phyloP scores from a whole-genome alignment of 129 eudicot species.

The Helianthus tuberosus region DNA sequence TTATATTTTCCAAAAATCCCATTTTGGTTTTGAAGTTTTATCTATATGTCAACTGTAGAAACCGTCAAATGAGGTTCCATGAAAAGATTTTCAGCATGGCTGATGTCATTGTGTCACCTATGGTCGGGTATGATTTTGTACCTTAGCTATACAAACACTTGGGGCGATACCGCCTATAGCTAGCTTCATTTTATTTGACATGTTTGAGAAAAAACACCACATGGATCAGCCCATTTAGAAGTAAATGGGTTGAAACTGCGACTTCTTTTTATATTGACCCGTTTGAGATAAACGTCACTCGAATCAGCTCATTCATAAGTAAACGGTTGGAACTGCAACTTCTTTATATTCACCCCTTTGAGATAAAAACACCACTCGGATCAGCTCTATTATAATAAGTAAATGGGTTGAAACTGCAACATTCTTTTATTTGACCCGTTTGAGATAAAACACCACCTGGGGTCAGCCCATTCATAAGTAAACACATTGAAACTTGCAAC shows the following conservation, averaged over 20 bases:
- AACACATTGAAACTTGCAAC: not conserved
- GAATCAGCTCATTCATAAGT: not conserved
- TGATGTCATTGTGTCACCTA: constrained; percentile 95
- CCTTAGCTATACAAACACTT: not conserved
- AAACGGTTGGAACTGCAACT: not conserved
- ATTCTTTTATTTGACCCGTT: not conserved
- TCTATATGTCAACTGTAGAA: constrained; percentile 40
- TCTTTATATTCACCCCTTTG: not conserved
- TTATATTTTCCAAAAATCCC: not conserved
- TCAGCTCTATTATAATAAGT: not conserved
- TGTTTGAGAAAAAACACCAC: not conserved
- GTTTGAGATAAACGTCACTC: not conserved
- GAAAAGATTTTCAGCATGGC: constrained; percentile 70
- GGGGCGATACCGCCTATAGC: not conserved
- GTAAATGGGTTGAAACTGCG: not conserved
- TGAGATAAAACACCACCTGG: not conserved
- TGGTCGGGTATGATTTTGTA: constrained; percentile 62
- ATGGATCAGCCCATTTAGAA: not conserved
- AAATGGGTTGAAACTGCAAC: not conserved
- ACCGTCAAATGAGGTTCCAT: constrained; percentile 78
- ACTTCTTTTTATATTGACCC: not conserved
- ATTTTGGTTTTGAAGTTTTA: not conserved
- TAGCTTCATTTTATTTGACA: not conserved
- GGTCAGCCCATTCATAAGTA: not conserved
- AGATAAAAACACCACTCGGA: not conserved